phyloP scores from a whole-genome alignment of 768 basidiomycete species.

The Krasilnikovozyma curviuscula region DNA sequence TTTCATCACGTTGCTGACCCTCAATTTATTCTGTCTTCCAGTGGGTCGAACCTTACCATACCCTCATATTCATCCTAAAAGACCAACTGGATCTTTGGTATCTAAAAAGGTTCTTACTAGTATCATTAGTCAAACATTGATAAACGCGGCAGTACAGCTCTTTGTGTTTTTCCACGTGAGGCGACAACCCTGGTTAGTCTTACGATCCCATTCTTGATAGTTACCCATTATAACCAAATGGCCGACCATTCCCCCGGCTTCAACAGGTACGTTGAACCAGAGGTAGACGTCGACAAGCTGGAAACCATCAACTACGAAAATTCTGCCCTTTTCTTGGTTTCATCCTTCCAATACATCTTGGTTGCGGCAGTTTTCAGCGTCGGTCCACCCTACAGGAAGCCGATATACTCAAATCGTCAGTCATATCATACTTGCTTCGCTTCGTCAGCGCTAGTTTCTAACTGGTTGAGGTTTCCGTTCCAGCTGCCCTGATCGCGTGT shows the following conservation, averaged over 20 bases:
- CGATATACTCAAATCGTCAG: conserved; percentile 87
- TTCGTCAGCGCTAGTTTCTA: neutral
- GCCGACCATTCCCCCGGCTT: too few relatives aligned
- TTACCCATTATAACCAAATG: too few relatives aligned
- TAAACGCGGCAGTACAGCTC: conserved; percentile 62
- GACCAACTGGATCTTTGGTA: conserved; percentile 86
- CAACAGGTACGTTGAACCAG: conserved; percentile 57
- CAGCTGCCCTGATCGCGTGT: conserved; percentile 66
- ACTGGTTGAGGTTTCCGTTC: conserved; percentile 2
- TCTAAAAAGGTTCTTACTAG: conserved; percentile 87
- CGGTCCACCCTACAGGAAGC: conserved; percentile 84
- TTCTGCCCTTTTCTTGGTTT: conserved; percentile 72
- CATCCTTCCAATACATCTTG: conserved; percentile 95
- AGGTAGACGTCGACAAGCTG: conserved; percentile 45
- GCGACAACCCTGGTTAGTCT: conserved; percentile 54
- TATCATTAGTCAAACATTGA: conserved; percentile 74
- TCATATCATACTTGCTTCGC: neutral
- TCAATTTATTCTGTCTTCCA: conserved; percentile 24
- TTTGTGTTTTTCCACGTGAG: conserved; percentile 84
- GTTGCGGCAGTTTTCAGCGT: conserved; percentile 96
- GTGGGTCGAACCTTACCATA: conserved; percentile 92
- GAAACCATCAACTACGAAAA: conserved; percentile 81
- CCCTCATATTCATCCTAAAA: conserved; percentile 63
- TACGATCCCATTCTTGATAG: too few relatives aligned
- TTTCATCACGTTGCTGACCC: neutral